phyloP scores from a whole-genome alignment of 106 monocot species.

The Cymbidium sinense region DNA sequence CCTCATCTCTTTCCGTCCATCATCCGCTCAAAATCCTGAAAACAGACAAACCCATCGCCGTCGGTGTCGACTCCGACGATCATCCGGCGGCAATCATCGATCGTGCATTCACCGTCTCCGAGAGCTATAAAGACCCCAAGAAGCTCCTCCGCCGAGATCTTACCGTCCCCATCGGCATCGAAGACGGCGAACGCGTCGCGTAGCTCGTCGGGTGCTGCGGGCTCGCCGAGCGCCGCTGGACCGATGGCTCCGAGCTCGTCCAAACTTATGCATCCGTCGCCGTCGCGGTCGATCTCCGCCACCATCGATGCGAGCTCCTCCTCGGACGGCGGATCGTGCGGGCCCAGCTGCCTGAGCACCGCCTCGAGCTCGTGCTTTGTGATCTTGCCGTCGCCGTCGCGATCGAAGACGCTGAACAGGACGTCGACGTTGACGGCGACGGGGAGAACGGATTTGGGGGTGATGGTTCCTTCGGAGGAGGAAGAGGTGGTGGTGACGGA shows the following conservation, averaged over 20 bases:
- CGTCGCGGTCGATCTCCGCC: slow-evolving; percentile 22
- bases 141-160: slow-evolving; percentile 78
- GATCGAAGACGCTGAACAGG: slow-evolving; percentile 5
- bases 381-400: slow-evolving; percentile 11
- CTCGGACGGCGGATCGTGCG: slow-evolving; percentile 4
- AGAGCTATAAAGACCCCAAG: slow-evolving; percentile 30
- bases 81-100: slow-evolving; percentile 72
- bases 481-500: not conserved
- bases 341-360: slow-evolving; percentile 26
- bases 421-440: slow-evolving; percentile 5
- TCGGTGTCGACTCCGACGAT: slow-evolving; percentile 50
- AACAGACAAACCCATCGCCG: slow-evolving; percentile 64
- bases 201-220: slow-evolving; percentile 35
- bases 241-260: slow-evolving; percentile 8
- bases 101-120: slow-evolving; percentile 42
- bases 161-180: slow-evolving; percentile 65
- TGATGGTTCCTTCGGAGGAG: not conserved
- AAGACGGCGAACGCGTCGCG: slow-evolving; percentile 53
- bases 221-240: not conserved
- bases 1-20: slow-evolving; percentile 24
- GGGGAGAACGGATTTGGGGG: slow-evolving; percentile 20
- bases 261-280: slow-evolving; percentile 13
- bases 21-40: slow-evolving; percentile 56
- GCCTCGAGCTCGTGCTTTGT: slow-evolving; percentile 27
- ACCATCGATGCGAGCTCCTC: slow-evolving; percentile 29